These are phyloP conservation scores for Plasmodium blacklocki DNA, from an alignment of 169 alveolate genomes.

Conservation along the genomic window DNA sequence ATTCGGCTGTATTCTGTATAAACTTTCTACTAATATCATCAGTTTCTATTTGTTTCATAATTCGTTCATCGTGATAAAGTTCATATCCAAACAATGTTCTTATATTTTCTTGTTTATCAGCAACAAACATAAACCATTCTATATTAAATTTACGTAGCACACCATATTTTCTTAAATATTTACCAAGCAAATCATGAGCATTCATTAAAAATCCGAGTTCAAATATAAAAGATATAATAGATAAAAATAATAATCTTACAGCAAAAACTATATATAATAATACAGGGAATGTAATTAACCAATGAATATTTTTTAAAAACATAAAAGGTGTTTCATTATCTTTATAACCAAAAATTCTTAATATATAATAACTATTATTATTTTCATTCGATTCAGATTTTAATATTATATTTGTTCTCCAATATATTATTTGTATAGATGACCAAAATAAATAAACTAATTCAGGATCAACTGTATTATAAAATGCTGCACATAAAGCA, in stretches of 20 bases:
- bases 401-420: conserved; percentile 76
- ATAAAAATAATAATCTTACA: conserved; percentile 48
- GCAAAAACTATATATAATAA: conserved; percentile 67
- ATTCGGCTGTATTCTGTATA: conserved; percentile 71
- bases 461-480: conserved; percentile 84
- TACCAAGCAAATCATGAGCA: conserved; percentile 69
- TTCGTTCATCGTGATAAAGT: conserved; percentile 59
- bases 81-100: conserved; percentile 58
- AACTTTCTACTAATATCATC: conserved; percentile 37
- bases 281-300: conserved; percentile 66
- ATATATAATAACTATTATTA: conserved; percentile 22
- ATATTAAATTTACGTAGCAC: conserved; percentile 51
- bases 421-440: conserved; percentile 79
- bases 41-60: conserved; percentile 56
- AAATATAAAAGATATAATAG: conserved; percentile 65
- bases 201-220: conserved; percentile 70
- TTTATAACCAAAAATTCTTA: conserved; percentile 60
- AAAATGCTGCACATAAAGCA: conserved; percentile 81
- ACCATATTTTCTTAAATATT: conserved; percentile 62
- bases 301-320: conserved; percentile 19
- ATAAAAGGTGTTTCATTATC: conserved; percentile 45
- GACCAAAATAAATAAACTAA: conserved; percentile 84
- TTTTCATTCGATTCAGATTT: conserved; percentile 16
- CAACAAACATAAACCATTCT: conserved; percentile 75
- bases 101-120: conserved; percentile 70